Percentiles rank a stretch among this genome's conserved stretches.
Conservation (phyloP, 2,329 filamentous ascomycete genomes). For the Magnaporthiopsis incrustans region DNA sequence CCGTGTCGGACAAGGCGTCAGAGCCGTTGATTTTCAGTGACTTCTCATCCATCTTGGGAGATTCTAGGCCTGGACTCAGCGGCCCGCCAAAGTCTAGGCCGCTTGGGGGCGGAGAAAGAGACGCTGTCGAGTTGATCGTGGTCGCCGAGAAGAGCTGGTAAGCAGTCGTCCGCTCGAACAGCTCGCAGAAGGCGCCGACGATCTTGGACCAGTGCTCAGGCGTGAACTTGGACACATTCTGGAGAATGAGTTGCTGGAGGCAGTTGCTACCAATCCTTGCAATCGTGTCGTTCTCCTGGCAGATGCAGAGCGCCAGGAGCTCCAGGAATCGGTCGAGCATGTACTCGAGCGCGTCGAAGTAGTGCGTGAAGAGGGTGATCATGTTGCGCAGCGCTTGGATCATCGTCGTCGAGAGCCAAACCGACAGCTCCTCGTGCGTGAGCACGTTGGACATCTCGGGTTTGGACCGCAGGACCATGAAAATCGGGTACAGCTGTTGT, state of each 20-base stretch:
- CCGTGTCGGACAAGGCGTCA: slow-evolving; percentile 22
- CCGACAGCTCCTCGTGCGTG: slow-evolving; percentile 93
- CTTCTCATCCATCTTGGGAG: slow-evolving; percentile 38
- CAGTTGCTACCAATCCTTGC: slow-evolving; percentile 98
- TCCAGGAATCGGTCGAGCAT: slow-evolving; percentile 98
- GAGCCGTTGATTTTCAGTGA: slow-evolving; percentile 53
- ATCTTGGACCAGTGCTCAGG: slow-evolving; percentile 88
- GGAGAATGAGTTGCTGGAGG: slow-evolving; percentile 88
- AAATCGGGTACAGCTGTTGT: slow-evolving; percentile 94
- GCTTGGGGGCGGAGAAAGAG: slow-evolving; percentile 43
- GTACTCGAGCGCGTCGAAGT: slow-evolving; percentile 91
- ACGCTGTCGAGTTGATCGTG: slow-evolving; percentile 44
- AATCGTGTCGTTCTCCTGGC: slow-evolving; percentile 97
- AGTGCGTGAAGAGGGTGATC: slow-evolving; percentile 98
- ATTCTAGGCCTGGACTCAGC: slow-evolving; percentile 32
- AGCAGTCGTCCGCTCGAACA: slow-evolving; percentile 91
- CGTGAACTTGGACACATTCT: slow-evolving; percentile 90
- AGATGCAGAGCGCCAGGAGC: slow-evolving; percentile 89
- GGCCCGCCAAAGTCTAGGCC: slow-evolving; percentile 42
- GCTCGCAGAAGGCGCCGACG: slow-evolving; percentile 88
- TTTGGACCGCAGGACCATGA: slow-evolving; percentile 93
- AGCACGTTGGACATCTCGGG: slow-evolving; percentile 94
- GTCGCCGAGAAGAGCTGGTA: slow-evolving; percentile 90
- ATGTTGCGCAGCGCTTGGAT: slow-evolving; percentile 97
- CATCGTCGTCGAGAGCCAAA: slow-evolving; percentile 99